Conservation (phyloP, 2,329 filamentous ascomycete genomes). For the Verticillium albo-atrum region DNA sequence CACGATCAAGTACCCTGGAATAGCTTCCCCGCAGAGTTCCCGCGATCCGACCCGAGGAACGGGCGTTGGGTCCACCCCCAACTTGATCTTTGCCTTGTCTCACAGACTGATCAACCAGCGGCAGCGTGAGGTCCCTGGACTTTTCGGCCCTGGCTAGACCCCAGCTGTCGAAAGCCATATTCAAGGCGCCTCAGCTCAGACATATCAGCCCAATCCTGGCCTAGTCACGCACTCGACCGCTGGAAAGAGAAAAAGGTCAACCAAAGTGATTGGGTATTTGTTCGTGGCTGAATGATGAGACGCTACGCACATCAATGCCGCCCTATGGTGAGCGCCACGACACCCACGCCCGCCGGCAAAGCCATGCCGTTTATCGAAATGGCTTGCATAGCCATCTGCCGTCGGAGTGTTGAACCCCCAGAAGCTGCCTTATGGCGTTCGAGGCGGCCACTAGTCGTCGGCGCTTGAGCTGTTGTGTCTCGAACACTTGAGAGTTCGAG, state of each 20-base stretch:
- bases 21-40: neutral
- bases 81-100: neutral
- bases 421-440: neutral
- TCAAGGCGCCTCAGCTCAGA: neutral
- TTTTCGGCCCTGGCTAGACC: no score
- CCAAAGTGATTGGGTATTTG: neutral
- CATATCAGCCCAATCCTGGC: neutral
- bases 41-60: neutral
- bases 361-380: neutral
- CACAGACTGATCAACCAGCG: neutral
- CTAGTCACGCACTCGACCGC: neutral
- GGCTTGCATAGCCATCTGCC: neutral
- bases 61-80: neutral
- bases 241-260: neutral
- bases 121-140: no score
- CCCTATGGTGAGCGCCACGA: neutral
- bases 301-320: neutral
- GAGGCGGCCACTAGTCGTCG: neutral
- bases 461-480: neutral
- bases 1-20: neutral
- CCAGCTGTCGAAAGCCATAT: neutral
- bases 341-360: neutral
- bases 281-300: neutral
- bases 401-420: neutral
- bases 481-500: neutral